Evolutionary conservation across 805 yeast species (phyloP).

Genomic region (Candida yuanshanica): DNA sequence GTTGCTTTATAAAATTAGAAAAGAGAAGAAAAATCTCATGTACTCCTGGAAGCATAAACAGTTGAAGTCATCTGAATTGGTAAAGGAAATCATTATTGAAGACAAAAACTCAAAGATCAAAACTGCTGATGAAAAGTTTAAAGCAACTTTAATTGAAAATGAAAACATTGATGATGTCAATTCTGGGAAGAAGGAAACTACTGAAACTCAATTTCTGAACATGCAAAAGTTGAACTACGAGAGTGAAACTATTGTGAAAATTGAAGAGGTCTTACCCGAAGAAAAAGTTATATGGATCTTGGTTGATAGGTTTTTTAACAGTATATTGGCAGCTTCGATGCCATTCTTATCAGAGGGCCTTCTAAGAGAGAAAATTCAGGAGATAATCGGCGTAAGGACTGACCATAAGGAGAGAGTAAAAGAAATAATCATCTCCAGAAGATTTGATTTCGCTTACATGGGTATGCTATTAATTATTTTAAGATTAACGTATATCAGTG

Average conservation of each 20-base stretch:
- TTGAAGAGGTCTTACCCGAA: slow-evolving; percentile 19
- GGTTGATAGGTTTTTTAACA: slow-evolving; percentile 17
- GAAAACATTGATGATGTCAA: slow-evolving; percentile 34
- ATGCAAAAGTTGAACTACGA: slow-evolving; percentile 12
- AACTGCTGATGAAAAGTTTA: slow-evolving; percentile 25
- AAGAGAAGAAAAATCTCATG: slow-evolving; percentile 19
- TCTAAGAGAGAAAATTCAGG: slow-evolving; percentile 13
- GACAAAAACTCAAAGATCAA: slow-evolving; percentile 13
- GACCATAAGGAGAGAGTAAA: slow-evolving; percentile 6
- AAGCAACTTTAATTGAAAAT: slow-evolving; percentile 28
- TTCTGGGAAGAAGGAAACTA: slow-evolving; percentile 3
- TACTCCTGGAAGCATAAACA: slow-evolving; percentile 4
- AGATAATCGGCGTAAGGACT: slow-evolving; percentile 10
- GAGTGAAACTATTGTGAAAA: slow-evolving; percentile 15
- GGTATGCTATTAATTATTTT: slow-evolving; percentile 18
- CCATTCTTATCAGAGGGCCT: slow-evolving; percentile 22
- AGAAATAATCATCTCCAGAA: slow-evolving; percentile 12
- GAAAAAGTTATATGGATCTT: slow-evolving; percentile 19
- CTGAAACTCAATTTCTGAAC: slow-evolving; percentile 12
- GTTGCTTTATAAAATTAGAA: slow-evolving; percentile 20
- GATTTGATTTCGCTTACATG: slow-evolving; percentile 23
- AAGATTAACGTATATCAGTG: slow-evolving; percentile 18
- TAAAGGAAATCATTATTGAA: slow-evolving; percentile 16
- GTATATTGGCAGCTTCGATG: slow-evolving; percentile 17
- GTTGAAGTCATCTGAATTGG: slow-evolving; percentile 9